These are phyloP conservation scores for Capronia coronata DNA, from an alignment of 2,329 filamentous ascomycete species.

Conservation along the genomic window DNA sequence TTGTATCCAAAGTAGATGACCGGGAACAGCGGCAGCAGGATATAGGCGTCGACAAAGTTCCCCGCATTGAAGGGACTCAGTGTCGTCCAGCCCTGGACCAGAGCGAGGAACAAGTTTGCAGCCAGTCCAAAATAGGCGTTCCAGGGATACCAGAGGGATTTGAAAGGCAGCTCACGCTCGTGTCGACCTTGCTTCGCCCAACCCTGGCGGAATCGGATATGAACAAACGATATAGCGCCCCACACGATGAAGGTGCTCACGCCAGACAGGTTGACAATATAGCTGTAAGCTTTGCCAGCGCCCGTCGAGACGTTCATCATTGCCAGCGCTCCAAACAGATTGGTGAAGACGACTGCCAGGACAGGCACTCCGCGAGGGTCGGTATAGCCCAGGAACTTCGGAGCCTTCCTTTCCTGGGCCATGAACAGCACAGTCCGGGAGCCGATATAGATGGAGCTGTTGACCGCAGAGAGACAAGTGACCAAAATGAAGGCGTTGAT, in stretches of 20 bases:
- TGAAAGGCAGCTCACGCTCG: constrained; percentile 43
- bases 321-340: constrained; percentile 20
- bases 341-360: constrained; percentile 21
- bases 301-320: constrained; percentile 23
- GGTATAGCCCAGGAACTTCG: constrained; percentile 61
- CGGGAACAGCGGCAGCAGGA: constrained; percentile 52
- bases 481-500: constrained; percentile 73
- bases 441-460: constrained; percentile 68
- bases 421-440: constrained; percentile 67
- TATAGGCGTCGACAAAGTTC: constrained; percentile 51
- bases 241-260: constrained; percentile 21
- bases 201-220: constrained; percentile 39
- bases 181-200: constrained; percentile 35
- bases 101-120: constrained; percentile 46
- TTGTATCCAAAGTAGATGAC: constrained; percentile 66
- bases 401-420: constrained; percentile 66
- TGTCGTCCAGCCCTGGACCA: constrained; percentile 50
- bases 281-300: constrained; percentile 21
- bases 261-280: constrained; percentile 24
- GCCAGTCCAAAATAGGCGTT: constrained; percentile 46
- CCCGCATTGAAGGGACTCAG: constrained; percentile 46
- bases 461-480: constrained; percentile 65
- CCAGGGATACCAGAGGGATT: constrained; percentile 46
- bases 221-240: constrained; percentile 37
- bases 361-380: constrained; percentile 42